Base-by-base conservation (phyloP, 345 rosid species). In the Laguncularia racemosa region DNA sequence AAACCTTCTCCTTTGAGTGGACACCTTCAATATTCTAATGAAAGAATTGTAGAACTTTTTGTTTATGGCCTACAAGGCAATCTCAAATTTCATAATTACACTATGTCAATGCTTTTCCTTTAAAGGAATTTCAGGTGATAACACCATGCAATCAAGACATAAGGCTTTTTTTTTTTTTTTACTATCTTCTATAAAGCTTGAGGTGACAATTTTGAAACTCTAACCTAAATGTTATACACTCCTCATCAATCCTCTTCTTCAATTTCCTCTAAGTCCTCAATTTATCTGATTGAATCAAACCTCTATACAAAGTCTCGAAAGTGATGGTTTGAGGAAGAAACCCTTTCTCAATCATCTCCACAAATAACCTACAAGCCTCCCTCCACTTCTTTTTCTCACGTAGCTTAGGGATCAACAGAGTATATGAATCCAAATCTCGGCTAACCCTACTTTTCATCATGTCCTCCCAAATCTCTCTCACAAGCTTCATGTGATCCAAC, bases 291-390 rank as follows among this genome's bases (percentile, higher is more conserved):
- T 92, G 98, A 67, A 89, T 89, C 52, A 91, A 66, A 20, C 96
- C 95, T 64, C 44, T 75, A 63, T 86, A 89, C 2, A 91, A 76
- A 1, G 81, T 88, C 80, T 91, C 95, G 63, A 91, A 86, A 33
- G 96, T 88, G 40, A 75, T 64, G 68, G 83, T 86, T n/a, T 86
- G 96, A 23, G 98, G 98, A 60, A 91, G 90, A 51, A 79, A 70
- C 20, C 98, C 98, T 52, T 53, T 82, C 75, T 91, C 96, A 53
- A 86, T 86, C 96, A 91, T 91, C 76, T 91, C 95, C 46, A 86
- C 93, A 49, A 91, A 91, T 38, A 59, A 78, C 46, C 67, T 72
- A 66, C 96, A 88, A 44, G 98, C 91, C 60, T 83, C 85, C 53
- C 66, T 84, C 91, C 95, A 84, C 60, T 78, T 81, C 43, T 76